Conservation (phyloP, 176 grass and related monocot species). For the Aegilops tauschii region DNA sequence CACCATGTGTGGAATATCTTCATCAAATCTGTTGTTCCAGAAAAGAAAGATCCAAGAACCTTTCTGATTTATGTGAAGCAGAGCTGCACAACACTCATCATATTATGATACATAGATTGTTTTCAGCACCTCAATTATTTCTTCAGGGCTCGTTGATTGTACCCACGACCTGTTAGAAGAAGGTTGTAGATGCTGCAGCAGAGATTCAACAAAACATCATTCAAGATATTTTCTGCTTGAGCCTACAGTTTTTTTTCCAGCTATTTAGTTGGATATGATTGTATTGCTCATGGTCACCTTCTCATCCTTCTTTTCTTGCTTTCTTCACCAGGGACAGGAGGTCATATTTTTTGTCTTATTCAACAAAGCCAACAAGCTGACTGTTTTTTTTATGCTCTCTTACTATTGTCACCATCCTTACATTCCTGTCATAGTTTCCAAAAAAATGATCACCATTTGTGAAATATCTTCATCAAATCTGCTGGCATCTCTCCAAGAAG, state of each 20-base stretch:
- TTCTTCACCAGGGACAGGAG: background rate
- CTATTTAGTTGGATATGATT: background rate
- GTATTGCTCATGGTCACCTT: background rate
- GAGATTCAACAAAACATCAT: background rate
- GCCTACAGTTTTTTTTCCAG: background rate
- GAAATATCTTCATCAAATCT: background rate
- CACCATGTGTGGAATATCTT: background rate
- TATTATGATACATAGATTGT: background rate
- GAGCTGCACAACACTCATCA: background rate
- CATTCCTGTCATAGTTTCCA: background rate
- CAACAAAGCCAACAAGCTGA: background rate
- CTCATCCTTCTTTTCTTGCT: background rate
- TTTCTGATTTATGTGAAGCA: background rate
- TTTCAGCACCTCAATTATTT: background rate
- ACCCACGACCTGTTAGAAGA: background rate
- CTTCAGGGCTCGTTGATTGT: background rate
- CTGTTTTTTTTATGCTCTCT: too few relatives aligned
- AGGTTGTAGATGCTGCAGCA: background rate
- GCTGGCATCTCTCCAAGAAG: background rate
- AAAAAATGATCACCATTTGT: background rate
- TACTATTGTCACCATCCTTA: background rate
- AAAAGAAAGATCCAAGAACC: background rate
- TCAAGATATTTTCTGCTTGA: conserved; percentile 5
- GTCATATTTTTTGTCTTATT: background rate
- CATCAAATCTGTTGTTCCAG: background rate